Percentiles rank a stretch among this genome's conserved stretches.
phyloP scores from a whole-genome alignment of 202 grass and related monocot genomes.

The Eragrostis tef region DNA sequence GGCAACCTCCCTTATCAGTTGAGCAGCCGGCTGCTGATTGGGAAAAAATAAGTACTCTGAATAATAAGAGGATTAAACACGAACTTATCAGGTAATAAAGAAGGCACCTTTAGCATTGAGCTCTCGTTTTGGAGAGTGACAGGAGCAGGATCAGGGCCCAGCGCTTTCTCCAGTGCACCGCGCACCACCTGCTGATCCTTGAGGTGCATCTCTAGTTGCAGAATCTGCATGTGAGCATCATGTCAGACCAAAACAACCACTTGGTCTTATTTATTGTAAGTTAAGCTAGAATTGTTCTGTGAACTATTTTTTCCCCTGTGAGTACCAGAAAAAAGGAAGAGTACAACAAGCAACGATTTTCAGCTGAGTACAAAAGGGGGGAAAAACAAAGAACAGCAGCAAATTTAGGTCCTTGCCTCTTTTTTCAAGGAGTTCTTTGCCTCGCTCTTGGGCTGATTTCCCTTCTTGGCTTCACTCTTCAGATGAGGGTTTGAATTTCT shows the following conservation, averaged over 20 bases:
- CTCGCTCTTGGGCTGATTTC: conserved; percentile 42
- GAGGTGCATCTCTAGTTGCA: conserved; percentile 67
- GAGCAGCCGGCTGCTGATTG: conserved; percentile 65
- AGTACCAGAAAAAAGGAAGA: not conserved
- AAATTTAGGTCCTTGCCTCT: conserved; percentile 62
- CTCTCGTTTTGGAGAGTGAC: conserved; percentile 54
- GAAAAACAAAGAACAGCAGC: not conserved
- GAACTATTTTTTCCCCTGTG: not conserved
- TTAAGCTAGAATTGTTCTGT: not conserved
- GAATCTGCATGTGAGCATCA: conserved; percentile 59
- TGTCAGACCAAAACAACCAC: not conserved
- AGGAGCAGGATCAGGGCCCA: conserved; percentile 61
- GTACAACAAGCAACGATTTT: not conserved
- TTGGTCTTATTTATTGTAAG: not conserved
- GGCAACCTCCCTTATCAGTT: conserved; percentile 88
- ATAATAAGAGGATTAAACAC: not conserved
- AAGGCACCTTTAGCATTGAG: conserved; percentile 67
- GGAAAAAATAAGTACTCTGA: not conserved
- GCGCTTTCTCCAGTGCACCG: conserved; percentile 76
- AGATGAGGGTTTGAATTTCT: conserved; percentile 50
- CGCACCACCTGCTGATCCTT: conserved; percentile 68
- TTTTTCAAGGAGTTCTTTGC: conserved; percentile 62
- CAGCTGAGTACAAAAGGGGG: not conserved
- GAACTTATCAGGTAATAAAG: not conserved
- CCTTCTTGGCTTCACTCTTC: conserved; percentile 52